These are phyloP conservation scores for Neurospora sp. DNA, from an alignment of 495 filamentous ascomycete species.

Conservation along the genomic window DNA sequence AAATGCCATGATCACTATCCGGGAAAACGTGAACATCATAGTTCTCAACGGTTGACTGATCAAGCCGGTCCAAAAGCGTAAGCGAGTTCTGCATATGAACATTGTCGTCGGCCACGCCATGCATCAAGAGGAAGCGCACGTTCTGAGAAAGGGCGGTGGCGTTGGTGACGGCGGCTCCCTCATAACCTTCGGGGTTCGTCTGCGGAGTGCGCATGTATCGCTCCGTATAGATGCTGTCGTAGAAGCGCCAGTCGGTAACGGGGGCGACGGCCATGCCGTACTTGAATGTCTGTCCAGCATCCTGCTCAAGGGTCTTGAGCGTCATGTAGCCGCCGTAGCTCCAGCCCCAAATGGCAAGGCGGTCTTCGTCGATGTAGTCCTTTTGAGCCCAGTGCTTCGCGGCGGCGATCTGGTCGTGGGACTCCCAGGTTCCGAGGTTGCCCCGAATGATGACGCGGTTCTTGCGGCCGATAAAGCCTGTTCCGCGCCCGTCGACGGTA, in stretches of 20 bases:
- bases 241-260: slow-evolving; percentile 93
- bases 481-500: slow-evolving; percentile 88
- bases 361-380: slow-evolving; percentile 68
- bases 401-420: slow-evolving; percentile 81
- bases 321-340: slow-evolving; percentile 96
- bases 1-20: slow-evolving; percentile 91
- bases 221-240: slow-evolving; percentile 93
- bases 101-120: slow-evolving; percentile 91
- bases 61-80: slow-evolving; percentile 74
- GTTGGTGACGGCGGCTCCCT: slow-evolving; percentile 62
- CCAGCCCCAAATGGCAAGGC: slow-evolving; percentile 97
- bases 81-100: slow-evolving; percentile 93
- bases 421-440: slow-evolving; percentile 76
- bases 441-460: slow-evolving; percentile 73
- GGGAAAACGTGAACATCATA: slow-evolving; percentile 96
- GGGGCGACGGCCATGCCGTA: slow-evolving; percentile 98
- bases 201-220: slow-evolving; percentile 92
- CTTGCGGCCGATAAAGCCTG: slow-evolving; percentile 79
- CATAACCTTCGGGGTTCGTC: slow-evolving; percentile 67
- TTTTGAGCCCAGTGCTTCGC: slow-evolving; percentile 79
- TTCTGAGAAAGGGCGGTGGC: slow-evolving; percentile 57
- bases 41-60: slow-evolving; percentile 77
- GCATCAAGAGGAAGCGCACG: slow-evolving; percentile 86
- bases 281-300: slow-evolving; percentile 79
- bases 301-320: slow-evolving; percentile 87